These are phyloP conservation scores for Teunomyces kruisii DNA, from an alignment of 805 yeast species.

Conservation along the genomic window DNA sequence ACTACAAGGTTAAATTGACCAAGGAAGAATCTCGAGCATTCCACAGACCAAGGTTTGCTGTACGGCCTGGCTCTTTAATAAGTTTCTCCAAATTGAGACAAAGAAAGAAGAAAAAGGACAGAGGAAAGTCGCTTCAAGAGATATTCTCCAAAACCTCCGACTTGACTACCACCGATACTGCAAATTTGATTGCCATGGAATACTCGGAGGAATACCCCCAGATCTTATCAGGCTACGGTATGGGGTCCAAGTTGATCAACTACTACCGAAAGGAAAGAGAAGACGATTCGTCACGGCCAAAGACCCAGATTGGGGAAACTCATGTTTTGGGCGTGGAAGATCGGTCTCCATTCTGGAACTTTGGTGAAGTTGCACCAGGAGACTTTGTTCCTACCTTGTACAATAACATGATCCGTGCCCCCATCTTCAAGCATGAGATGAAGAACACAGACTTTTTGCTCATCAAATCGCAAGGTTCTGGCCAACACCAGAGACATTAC, in stretches of 20 bases:
- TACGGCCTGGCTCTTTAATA: conserved; percentile 76
- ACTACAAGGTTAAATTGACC: conserved; percentile 74
- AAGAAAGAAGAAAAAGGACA: conserved; percentile 86
- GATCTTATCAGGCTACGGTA: conserved; percentile 84
- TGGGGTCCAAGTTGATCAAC: conserved; percentile 92
- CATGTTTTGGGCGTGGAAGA: conserved; percentile 96
- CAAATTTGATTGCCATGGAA: conserved; percentile 75
- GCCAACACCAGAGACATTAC: conserved; percentile 67
- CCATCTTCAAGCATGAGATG: conserved; percentile 84
- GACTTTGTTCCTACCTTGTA: conserved; percentile 90
- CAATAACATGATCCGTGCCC: conserved; percentile 90
- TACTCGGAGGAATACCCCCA: conserved; percentile 88
- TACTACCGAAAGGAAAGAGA: conserved; percentile 83
- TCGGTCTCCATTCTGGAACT: conserved; percentile 96
- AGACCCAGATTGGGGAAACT: conserved; percentile 87
- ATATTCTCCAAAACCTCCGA: conserved; percentile 71
- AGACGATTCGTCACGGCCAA: conserved; percentile 84
- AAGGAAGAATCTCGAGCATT: conserved; percentile 69
- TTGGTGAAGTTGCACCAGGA: conserved; percentile 94
- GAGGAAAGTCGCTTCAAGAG: conserved; percentile 77
- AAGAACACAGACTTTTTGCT: conserved; percentile 78
- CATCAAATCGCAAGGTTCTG: conserved; percentile 77
- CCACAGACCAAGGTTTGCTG: conserved; percentile 75
- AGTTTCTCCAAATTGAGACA: conserved; percentile 71
- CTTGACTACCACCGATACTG: conserved; percentile 80